Evolutionary conservation across 345 rosid genomes (phyloP).

Genomic region (Zanthoxylum bungeanum): DNA sequence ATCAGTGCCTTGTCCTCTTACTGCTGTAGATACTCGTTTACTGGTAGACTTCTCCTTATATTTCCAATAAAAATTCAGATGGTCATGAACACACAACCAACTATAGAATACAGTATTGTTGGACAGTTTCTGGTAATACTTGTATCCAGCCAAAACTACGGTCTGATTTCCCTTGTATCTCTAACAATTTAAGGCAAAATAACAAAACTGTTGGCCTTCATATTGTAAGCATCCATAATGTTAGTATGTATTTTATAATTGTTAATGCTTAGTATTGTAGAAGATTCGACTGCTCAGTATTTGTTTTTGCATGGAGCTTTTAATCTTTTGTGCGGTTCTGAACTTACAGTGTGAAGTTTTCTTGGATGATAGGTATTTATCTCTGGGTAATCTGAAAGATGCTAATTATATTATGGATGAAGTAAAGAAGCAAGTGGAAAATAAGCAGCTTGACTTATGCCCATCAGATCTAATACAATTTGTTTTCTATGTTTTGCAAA

Average conservation of each 20-base stretch:
- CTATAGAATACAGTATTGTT: background rate
- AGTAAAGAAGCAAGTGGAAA: constrained; percentile 60
- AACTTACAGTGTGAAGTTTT: constrained; percentile 8
- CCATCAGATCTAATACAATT: constrained; percentile 67
- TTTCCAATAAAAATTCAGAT: background rate
- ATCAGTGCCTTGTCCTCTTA: background rate
- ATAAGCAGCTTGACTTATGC: constrained; percentile 50
- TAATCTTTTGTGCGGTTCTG: background rate
- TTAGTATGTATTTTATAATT: background rate
- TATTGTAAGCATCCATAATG: background rate
- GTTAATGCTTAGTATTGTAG: background rate
- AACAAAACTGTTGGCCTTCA: background rate
- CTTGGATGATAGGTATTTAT: constrained; percentile 54
- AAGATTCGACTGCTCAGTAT: background rate
- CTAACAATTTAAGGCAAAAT: background rate
- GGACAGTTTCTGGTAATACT: background rate
- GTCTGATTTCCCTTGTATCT: background rate
- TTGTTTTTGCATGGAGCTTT: background rate
- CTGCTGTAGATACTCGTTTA: background rate
- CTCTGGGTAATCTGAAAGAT: constrained; percentile 83
- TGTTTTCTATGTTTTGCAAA: constrained; percentile 56
- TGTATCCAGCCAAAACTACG: background rate
- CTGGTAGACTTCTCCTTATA: background rate
- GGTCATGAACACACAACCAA: background rate
- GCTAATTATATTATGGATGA: constrained; percentile 78